Conservation (phyloP, 805 yeast genomes). For the Tetrapisispora arboricola region DNA sequence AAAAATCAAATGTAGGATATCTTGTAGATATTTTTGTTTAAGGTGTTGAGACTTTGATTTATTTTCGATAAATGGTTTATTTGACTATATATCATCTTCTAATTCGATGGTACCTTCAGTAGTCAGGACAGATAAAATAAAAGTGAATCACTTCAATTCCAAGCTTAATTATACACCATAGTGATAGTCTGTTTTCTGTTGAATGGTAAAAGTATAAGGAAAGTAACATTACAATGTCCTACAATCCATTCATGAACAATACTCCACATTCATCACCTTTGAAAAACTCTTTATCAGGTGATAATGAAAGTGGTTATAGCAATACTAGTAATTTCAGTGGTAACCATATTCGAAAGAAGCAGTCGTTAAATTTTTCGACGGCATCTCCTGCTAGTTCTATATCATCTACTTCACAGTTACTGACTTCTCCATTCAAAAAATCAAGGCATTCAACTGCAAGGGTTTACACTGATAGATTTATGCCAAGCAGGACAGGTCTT, state of each 20-base stretch:
- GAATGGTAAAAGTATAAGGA: too few relatives aligned
- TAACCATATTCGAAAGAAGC: constrained; percentile 10
- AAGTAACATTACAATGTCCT: too few relatives aligned
- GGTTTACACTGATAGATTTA: constrained; percentile 71
- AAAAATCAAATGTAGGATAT: too few relatives aligned
- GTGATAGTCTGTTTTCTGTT: too few relatives aligned
- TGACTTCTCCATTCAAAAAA: constrained; percentile 25
- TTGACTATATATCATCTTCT: too few relatives aligned
- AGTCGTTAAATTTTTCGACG: background rate
- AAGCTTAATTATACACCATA: too few relatives aligned
- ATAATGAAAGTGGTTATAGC: constrained; percentile 6
- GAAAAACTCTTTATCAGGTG: constrained; percentile 8
- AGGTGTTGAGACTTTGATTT: too few relatives aligned
- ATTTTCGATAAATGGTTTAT: too few relatives aligned
- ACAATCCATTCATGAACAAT: constrained; percentile 26
- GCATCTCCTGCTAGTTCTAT: constrained; percentile 10
- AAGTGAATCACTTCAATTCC: too few relatives aligned
- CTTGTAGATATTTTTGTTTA: too few relatives aligned
- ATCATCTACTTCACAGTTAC: constrained; percentile 14
- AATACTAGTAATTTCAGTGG: constrained; percentile 7
- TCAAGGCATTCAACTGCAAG: constrained; percentile 25
- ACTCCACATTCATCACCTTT: constrained; percentile 28
- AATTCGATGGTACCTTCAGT: too few relatives aligned
- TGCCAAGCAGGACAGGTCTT: constrained; percentile 79
- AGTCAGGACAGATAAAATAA: too few relatives aligned